These are phyloP conservation scores for Apiotrichum siamense DNA, from an alignment of 1,284 basidiomycete genomes.

Conservation along the genomic window DNA sequence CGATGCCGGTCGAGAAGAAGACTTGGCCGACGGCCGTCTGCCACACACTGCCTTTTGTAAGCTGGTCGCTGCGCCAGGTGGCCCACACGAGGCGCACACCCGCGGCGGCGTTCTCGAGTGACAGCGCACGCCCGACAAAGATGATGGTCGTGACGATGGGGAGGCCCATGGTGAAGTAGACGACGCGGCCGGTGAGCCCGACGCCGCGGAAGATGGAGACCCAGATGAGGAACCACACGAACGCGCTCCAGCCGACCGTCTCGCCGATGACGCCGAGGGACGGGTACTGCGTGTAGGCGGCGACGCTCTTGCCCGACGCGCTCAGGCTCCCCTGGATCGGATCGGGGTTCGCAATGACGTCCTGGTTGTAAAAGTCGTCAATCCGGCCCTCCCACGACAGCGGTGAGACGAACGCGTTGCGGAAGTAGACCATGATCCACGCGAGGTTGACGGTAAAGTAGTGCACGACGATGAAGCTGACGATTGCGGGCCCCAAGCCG, in stretches of 20 bases:
- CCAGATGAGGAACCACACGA: slow-evolving; percentile 15
- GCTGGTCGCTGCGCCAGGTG: slow-evolving; percentile 16
- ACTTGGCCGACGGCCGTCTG: slow-evolving; percentile 25
- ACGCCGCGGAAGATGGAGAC: slow-evolving; percentile 21
- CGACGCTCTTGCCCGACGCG: slow-evolving; percentile 3
- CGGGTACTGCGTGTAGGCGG: slow-evolving; percentile 15
- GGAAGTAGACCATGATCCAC: slow-evolving; percentile 27
- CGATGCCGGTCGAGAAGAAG: slow-evolving; percentile 27
- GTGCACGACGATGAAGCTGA: slow-evolving; percentile 20
- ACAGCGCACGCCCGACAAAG: slow-evolving; percentile 20
- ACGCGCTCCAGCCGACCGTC: slow-evolving; percentile 20
- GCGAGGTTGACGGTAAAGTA: slow-evolving; percentile 29
- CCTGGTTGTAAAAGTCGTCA: slow-evolving; percentile 22
- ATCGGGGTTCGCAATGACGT: slow-evolving; percentile 19
- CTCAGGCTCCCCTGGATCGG: slow-evolving; percentile 9
- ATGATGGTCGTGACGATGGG: slow-evolving; percentile 28
- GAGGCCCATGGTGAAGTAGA: slow-evolving; percentile 26
- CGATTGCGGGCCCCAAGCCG: slow-evolving; percentile 19
- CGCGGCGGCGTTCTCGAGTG: slow-evolving; percentile 18
- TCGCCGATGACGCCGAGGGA: slow-evolving; percentile 17
- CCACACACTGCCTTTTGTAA: slow-evolving; percentile 16
- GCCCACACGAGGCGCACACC: slow-evolving; percentile 23
- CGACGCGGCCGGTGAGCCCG: slow-evolving; percentile 22
- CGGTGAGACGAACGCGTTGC: slow-evolving; percentile 17
- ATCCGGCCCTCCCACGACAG: slow-evolving; percentile 22